Conservation (phyloP, 2,329 filamentous ascomycete species). For the Ophiostoma montium region DNA sequence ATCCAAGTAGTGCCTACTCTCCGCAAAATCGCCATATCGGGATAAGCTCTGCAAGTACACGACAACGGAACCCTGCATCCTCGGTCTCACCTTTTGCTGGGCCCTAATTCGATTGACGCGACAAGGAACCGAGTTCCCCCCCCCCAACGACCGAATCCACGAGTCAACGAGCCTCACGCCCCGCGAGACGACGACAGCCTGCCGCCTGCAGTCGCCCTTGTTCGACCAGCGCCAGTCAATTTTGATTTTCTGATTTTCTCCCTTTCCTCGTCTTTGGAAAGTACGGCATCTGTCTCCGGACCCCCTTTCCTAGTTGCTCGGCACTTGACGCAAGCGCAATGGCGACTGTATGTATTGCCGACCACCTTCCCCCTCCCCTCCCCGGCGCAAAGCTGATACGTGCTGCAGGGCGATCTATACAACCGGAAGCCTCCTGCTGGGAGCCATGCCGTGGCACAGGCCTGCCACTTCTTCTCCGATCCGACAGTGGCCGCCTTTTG, state of each 20-base stretch:
- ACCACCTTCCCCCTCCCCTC: background rate
- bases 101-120: background rate
- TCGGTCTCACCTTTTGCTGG: background rate
- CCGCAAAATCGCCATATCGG: slow-evolving; percentile 6
- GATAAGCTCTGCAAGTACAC: slow-evolving; percentile 4
- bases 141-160: too few relatives aligned
- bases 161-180: background rate
- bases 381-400: background rate
- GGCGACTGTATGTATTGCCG: background rate
- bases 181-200: too few relatives aligned
- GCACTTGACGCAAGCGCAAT: background rate
- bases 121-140: background rate
- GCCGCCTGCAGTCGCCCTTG: too few relatives aligned
- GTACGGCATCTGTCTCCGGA: background rate
- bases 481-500: slow-evolving; percentile 86
- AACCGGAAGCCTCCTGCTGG: slow-evolving; percentile 14
- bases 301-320: background rate
- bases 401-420: slow-evolving; percentile 5
- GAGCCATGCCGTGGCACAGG: slow-evolving; percentile 17
- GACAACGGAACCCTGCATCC: slow-evolving; percentile 1
- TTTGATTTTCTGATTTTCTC: too few relatives aligned
- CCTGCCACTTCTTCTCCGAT: slow-evolving; percentile 50
- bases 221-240: too few relatives aligned
- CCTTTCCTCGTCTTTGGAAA: background rate
- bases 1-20: background rate